Conservation (phyloP, 1,284 basidiomycete genomes). For the Puccinia coronata region DNA sequence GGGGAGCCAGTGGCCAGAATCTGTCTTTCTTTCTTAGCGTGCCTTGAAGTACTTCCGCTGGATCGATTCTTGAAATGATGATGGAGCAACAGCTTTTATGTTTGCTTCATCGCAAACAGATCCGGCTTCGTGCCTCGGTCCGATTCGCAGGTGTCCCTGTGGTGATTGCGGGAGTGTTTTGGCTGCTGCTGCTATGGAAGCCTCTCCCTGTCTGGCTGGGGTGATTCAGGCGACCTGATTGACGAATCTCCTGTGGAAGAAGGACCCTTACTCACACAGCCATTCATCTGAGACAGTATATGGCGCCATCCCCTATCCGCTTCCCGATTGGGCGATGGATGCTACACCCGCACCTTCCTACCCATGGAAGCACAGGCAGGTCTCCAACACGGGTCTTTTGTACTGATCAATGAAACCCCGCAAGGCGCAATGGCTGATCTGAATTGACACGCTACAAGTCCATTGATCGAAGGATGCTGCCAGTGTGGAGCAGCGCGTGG, state of each 20-base stretch:
- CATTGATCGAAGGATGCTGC: neutral
- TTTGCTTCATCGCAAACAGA: too few relatives aligned
- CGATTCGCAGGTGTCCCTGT: too few relatives aligned
- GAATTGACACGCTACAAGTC: slow-evolving; percentile 1
- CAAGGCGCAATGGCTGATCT: slow-evolving; percentile 19
- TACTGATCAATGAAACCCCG: slow-evolving; percentile 5
- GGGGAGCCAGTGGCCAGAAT: neutral
- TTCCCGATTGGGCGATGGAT: slow-evolving; percentile 24
- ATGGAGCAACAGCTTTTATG: too few relatives aligned
- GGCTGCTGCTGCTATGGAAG: too few relatives aligned
- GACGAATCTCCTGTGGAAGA: neutral
- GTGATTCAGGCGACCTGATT: neutral
- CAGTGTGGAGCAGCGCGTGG: neutral
- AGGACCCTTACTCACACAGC: neutral
- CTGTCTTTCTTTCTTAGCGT: too few relatives aligned
- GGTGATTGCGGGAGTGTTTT: too few relatives aligned
- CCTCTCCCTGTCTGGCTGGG: neutral
- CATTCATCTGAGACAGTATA: slow-evolving; percentile 12
- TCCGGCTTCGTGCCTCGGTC: too few relatives aligned
- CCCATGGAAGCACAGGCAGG: slow-evolving; percentile 1
- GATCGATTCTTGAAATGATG: neutral
- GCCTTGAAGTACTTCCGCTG: neutral
- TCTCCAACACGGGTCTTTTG: slow-evolving; percentile 4
- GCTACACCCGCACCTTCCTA: slow-evolving; percentile 4
- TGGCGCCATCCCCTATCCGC: slow-evolving; percentile 26